These are phyloP conservation scores for Oryza meridionalis DNA, from an alignment of 176 grass and related monocot genomes.

Conservation along the genomic window DNA sequence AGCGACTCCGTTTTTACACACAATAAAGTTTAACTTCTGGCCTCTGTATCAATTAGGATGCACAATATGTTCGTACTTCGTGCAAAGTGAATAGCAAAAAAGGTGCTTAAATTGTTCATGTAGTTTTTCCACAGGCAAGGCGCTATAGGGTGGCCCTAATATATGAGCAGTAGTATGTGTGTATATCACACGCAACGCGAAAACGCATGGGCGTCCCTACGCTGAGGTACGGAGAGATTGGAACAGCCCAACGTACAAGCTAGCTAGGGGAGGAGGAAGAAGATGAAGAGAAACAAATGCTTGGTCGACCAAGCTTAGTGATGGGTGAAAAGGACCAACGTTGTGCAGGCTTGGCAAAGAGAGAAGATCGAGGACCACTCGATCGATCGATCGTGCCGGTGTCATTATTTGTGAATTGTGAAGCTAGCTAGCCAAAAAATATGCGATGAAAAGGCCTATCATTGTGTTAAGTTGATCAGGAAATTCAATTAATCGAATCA, in stretches of 20 bases:
- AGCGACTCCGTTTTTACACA: neutral
- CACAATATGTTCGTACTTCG: neutral
- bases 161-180: neutral
- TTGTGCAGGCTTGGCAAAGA: neutral
- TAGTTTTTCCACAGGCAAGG: too few species aligned
- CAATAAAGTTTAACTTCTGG: neutral
- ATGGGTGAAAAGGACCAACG: slow-evolving; percentile 30
- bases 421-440: neutral
- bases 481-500: neutral
- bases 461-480: neutral
- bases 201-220: neutral
- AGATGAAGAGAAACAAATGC: neutral
- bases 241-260: slow-evolving; percentile 10
- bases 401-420: neutral
- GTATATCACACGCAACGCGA: neutral
- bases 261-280: neutral
- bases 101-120: neutral
- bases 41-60: too few species aligned
- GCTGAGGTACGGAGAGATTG: neutral
- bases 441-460: neutral
- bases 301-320: neutral
- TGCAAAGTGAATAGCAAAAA: neutral
- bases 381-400: neutral
- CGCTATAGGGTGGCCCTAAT: neutral
- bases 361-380: neutral